These are phyloP conservation scores for Salicornia ramosissima DNA, from an alignment of 148 eudicot species.

Conservation along the genomic window DNA sequence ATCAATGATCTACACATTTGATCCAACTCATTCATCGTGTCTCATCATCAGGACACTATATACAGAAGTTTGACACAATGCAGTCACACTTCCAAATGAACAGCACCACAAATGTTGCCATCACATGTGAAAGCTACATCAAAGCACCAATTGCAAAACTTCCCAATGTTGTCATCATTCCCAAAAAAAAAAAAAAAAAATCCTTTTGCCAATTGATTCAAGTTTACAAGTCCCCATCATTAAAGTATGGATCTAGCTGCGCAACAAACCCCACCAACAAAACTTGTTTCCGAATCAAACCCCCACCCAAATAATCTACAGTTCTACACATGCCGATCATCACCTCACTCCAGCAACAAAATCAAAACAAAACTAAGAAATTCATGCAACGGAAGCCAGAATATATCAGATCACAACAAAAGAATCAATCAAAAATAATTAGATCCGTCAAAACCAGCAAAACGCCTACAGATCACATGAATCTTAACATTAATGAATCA, in stretches of 20 bases:
- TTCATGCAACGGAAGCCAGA: too few relatives aligned
- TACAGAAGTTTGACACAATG: neutral
- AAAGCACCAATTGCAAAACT: neutral
- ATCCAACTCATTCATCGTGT: neutral
- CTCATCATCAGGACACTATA: neutral
- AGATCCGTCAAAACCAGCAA: constrained; percentile 15
- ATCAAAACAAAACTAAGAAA: neutral
- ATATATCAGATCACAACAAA: constrained; percentile 3
- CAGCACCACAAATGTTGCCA: neutral
- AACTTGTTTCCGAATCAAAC: neutral
- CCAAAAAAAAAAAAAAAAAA: neutral
- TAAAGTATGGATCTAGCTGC: neutral
- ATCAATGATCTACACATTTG: neutral
- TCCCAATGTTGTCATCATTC: neutral
- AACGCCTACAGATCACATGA: constrained; percentile 10
- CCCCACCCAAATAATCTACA: neutral
- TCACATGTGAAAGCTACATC: neutral
- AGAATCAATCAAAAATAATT: neutral
- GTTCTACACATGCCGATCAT: neutral
- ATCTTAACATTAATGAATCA: constrained; percentile 4
- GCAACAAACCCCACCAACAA: neutral
- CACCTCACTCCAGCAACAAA: neutral
- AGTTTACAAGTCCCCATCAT: neutral
- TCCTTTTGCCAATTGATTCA: neutral
- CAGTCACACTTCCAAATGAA: neutral